Evolutionary conservation across 1,284 basidiomycete species (phyloP), one percentile per base, ranked within the genome.

Genomic region (Schizopora paradoxa): DNA sequence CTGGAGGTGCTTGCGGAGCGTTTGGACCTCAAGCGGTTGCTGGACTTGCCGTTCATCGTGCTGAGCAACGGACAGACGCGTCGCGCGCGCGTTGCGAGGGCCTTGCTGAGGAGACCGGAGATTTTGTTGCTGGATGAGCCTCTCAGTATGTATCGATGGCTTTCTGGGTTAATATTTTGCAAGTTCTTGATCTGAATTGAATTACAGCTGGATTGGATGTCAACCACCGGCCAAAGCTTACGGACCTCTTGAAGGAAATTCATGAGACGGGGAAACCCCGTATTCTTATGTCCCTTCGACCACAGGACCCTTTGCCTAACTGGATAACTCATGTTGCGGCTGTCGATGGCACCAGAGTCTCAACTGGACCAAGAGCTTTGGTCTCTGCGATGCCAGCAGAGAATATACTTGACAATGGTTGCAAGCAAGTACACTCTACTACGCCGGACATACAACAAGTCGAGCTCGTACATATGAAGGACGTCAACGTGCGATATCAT

Each of bases 11-110:
- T 86, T 18, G 68, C 75, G 0, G 61, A 66, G 4, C 64, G 65
- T 36, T 70, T 92, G 59, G 76, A 73, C 2, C 66, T 94, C 38
- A 58, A 62, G 2, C 56, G 69, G 13, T 63, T 92, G 28, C 66
- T 95, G n/a, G 84, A 93, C 57, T 57, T 93, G 4, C 93, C 92
- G 0, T 64, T 86, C 13, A 73, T 95, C 5, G 86, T 87, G 0
- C 63, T 98, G 41, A 91, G 86, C 52, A 95, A 95, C 55, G 95
- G 95, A 0, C 95, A 99, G 68, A 96, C 86, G 16, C 67, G 95
- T 28, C 68, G 91, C 19, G 92, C 92, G 3, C 71, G 93, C 40
- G 89, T 99, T 36, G 71, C 89, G 2, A 80, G 81, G 53, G 88
- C 90, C 0, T 63, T 98, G 6, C 63, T 97, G 32, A 69, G 66